Evolutionary conservation across 2,329 filamentous ascomycete species (phyloP).

Genomic region (Beauveria sp.): DNA sequence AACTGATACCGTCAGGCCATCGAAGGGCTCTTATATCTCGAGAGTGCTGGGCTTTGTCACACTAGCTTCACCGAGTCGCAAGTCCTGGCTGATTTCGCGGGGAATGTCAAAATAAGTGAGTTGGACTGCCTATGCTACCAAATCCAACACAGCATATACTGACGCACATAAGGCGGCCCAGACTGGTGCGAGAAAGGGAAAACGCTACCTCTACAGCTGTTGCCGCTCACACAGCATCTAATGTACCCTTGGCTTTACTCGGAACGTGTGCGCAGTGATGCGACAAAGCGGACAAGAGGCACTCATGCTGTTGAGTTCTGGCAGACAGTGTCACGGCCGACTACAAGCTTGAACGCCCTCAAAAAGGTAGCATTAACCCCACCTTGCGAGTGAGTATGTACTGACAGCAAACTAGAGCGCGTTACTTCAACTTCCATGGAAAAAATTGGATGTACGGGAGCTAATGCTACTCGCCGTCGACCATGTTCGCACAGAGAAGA

Average conservation of each 20-base stretch:
- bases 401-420: neutral
- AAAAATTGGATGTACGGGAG: neutral
- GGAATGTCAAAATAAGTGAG: constrained; percentile 5
- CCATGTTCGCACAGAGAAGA: neutral
- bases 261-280: neutral
- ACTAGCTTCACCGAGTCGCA: neutral
- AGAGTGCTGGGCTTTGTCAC: neutral
- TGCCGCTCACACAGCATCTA: neutral
- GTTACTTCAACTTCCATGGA: neutral
- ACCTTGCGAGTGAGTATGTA: neutral
- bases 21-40: neutral
- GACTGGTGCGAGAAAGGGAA: neutral
- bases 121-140: neutral
- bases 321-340: neutral
- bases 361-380: neutral
- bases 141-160: neutral
- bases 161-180: too few species aligned
- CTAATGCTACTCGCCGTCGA: neutral
- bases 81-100: neutral
- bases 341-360: neutral
- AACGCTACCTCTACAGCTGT: neutral
- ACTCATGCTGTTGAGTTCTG: neutral
- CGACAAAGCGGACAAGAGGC: neutral
- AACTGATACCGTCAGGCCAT: neutral
- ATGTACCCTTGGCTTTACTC: constrained; percentile 1